Evolutionary conservation across 2,329 filamentous ascomycete species (phyloP), one percentile per base, ranked within the genome.

Genomic region (Talaromyces sp.): DNA sequence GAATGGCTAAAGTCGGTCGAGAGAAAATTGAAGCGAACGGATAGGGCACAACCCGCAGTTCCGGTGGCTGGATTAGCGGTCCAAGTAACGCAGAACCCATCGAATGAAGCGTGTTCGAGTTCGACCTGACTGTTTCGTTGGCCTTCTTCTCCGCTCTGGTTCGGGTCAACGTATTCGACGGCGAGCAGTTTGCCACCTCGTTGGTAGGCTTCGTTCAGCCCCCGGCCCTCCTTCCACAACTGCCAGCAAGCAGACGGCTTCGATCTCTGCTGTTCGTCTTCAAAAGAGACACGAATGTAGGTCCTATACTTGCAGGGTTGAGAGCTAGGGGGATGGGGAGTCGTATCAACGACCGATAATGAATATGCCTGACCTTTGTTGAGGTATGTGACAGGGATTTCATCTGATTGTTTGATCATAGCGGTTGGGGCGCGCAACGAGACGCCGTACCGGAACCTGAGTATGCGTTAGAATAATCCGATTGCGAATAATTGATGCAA

Each of bases 1-100:
- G 95, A 98, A 72, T 98, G 95, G 75, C 94, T 98, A 73, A 98
- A 99, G 73, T 99, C 95, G 8, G 95, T 99, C 0, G 95, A 99
- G 0, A 99, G 82, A 72, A 99, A 99, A 78, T 99, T 99, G 82
- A 98, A 99, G 53, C 95, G 90, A 12, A 98, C 91, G 8, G 92
- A 90, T 61, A 99, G 87, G 56, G 87, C 90, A 74, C 92, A 95
- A 69, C 97, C 92, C 3, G 89, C 84, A 71, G 10, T 76, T 0
- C 88, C 87, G 56, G 87, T 88, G 50, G 70, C 62, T 42, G 85
- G 76, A 4, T 87, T 89, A 0, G 92, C 89, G 0, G 88, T 90
- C 94, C 94, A 98, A 5, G 88, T 85, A 4, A 98, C 91, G 6
- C 89, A 94, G 73, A 98, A 98, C 0, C 94, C 93, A 72, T 98